phyloP scores from a whole-genome alignment of 2,329 filamentous ascomycete genomes.

The Aspergillus sclerotialis region DNA sequence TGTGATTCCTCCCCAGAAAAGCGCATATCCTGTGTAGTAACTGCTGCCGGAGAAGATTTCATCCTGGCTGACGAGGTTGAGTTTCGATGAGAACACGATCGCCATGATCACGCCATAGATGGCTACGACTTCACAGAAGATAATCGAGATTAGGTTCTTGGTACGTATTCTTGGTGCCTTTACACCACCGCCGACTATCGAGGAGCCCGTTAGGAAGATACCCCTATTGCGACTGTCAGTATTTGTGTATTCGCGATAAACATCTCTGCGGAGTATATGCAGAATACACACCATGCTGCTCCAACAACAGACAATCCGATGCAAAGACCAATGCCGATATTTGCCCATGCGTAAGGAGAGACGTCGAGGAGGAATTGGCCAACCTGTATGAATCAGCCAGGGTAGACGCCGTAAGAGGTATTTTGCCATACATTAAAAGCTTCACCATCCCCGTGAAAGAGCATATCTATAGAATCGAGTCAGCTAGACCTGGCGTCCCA shows the following conservation, averaged over 20 bases:
- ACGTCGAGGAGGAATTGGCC: constrained; percentile 90
- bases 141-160: constrained; percentile 99
- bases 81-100: constrained; percentile 91
- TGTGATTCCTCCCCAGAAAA: constrained; percentile 94
- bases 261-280: not conserved
- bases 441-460: constrained; percentile 95
- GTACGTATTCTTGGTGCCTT: constrained; percentile 95
- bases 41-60: constrained; percentile 66
- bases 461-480: constrained; percentile 65
- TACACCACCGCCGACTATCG: constrained; percentile 93
- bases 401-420: constrained; percentile 6
- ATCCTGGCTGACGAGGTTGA: constrained; percentile 59
- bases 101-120: constrained; percentile 99
- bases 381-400: constrained; percentile 49
- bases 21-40: constrained; percentile 89
- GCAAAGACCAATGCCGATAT: constrained; percentile 82
- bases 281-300: constrained; percentile 71
- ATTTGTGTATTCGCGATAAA: not conserved
- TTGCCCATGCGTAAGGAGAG: constrained; percentile 91
- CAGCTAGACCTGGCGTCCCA: constrained; percentile 9
- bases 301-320: constrained; percentile 95
- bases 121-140: constrained; percentile 99
- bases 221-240: constrained; percentile 57
- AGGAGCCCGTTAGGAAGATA: constrained; percentile 96
- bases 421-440: constrained; percentile 70